Percentiles rank a stretch among this genome's conserved stretches.
Conservation (phyloP, 73 alveolate species). For the Paramecium sonneborni region DNA sequence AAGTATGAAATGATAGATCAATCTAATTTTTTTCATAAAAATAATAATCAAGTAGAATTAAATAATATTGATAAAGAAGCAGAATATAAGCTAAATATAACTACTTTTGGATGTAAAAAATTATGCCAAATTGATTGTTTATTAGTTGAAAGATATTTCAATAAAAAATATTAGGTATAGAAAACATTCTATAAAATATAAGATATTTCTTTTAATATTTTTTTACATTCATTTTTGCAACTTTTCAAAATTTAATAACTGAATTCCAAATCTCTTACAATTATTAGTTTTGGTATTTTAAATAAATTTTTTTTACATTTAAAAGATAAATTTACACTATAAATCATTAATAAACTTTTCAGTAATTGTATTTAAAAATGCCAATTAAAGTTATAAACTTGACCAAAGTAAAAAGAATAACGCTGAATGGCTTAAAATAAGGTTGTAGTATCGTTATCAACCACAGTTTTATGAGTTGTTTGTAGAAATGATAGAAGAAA, state of each 20-base stretch:
- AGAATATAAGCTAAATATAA: neutral
- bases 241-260: too few species aligned
- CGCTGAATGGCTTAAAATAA: neutral
- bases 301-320: too few species aligned
- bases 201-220: too few species aligned
- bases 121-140: neutral
- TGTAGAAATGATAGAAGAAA: slow-evolving; percentile 17
- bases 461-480: neutral
- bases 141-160: slow-evolving; percentile 42
- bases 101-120: slow-evolving; percentile 27
- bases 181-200: neutral
- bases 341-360: too few species aligned
- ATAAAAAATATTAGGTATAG: slow-evolving; percentile 1
- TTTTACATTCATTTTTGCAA: too few species aligned
- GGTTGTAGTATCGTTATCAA: slow-evolving; percentile 10
- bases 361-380: neutral
- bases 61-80: neutral
- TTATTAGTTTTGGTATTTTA: too few species aligned
- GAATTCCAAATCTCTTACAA: too few species aligned
- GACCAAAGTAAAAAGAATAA: neutral
- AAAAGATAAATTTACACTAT: too few species aligned
- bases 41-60: neutral
- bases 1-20: neutral
- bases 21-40: neutral
- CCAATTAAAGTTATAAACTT: neutral